Evolutionary conservation across 176 grass and related monocot genomes (phyloP), one percentile per base, ranked within the genome.

Genomic region (Secale cereale): DNA sequence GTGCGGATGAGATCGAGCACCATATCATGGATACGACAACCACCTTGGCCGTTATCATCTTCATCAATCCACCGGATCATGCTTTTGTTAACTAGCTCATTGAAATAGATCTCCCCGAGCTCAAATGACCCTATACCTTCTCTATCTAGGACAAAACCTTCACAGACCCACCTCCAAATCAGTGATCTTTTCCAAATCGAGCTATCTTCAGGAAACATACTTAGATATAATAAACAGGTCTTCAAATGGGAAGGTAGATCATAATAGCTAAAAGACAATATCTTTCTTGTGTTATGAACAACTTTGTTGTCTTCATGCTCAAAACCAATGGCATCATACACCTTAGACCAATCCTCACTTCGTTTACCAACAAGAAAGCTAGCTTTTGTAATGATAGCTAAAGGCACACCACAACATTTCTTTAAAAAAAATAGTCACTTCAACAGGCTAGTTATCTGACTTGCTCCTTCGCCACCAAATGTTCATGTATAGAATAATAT

Each of bases 1-100:
- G 23, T 62, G 25, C 25, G 23, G 23, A 62, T 62, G 59, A 62
- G 23, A 2, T 62, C 59, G 23, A 62, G 59, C 10, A 62, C 59
- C 59, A 62, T 62, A 10, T 62, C 59, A 5, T 62, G 59, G 10
- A 62, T 25, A 62, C 59, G 59, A 14, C 59, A 62, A 62, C 59
- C 59, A 62, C 10, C 23, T 62, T 6, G 7, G 20, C 0, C 4
- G 0, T 0, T 1, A 4, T 11, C 0, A 26, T 5, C 1, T 26
- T 13, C 7, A 5, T 62, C 1, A 28, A n/a, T 11, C 59, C 26
- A 59, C 8, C 56, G 8, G 8, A 59, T 59, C 56, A 59, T 59
- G 20, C 20, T 59, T 10, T 59, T 59, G 20, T 59, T 59, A 1
- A 59, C 56, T 10, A 59, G 20, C 20, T 59, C 8, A 0, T 23